Percentiles rank a stretch among this genome's conserved stretches.
Conservation (phyloP, 139 green algal species). For the Haematococcus lacustris region DNA sequence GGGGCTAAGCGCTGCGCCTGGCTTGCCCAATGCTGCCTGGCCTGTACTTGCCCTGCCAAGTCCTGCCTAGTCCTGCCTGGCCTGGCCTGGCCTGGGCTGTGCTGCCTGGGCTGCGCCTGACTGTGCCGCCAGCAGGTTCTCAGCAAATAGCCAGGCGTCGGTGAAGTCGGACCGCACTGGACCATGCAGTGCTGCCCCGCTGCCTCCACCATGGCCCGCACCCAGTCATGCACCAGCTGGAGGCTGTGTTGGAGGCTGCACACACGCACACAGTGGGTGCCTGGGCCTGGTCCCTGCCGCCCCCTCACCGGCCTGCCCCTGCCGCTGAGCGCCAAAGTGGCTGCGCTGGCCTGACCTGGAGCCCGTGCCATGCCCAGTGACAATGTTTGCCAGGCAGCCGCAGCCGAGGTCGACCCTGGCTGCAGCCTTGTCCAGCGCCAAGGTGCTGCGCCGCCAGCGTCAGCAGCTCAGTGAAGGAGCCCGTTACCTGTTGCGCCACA, state of each 20-base stretch:
- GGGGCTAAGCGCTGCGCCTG: too few relatives aligned
- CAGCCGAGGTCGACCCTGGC: constrained; percentile 67
- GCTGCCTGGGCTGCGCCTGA: too few relatives aligned
- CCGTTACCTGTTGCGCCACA: constrained; percentile 67
- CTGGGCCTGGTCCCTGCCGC: too few relatives aligned
- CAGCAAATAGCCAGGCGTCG: constrained; percentile 45
- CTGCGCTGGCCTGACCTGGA: constrained; percentile 20
- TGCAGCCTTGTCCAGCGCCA: constrained; percentile 30
- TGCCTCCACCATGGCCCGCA: constrained; percentile 36
- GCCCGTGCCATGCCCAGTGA: constrained; percentile 50
- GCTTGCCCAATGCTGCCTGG: too few relatives aligned
- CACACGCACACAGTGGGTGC: neutral
- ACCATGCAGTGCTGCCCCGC: neutral
- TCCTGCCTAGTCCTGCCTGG: too few relatives aligned
- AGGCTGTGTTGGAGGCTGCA: constrained; percentile 35
- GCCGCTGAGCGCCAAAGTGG: too few relatives aligned
- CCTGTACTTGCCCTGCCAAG: too few relatives aligned
- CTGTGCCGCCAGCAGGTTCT: constrained; percentile 54
- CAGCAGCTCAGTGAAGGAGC: constrained; percentile 34
- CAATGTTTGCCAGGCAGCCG: constrained; percentile 44
- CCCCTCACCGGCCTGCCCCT: too few relatives aligned
- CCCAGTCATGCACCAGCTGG: constrained; percentile 26
- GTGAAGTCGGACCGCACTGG: constrained; percentile 47
- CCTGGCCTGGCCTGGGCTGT: too few relatives aligned
- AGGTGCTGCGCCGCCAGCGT: constrained; percentile 27